phyloP scores from a whole-genome alignment of 768 basidiomycete genomes.

The Hypholoma sublateritium region DNA sequence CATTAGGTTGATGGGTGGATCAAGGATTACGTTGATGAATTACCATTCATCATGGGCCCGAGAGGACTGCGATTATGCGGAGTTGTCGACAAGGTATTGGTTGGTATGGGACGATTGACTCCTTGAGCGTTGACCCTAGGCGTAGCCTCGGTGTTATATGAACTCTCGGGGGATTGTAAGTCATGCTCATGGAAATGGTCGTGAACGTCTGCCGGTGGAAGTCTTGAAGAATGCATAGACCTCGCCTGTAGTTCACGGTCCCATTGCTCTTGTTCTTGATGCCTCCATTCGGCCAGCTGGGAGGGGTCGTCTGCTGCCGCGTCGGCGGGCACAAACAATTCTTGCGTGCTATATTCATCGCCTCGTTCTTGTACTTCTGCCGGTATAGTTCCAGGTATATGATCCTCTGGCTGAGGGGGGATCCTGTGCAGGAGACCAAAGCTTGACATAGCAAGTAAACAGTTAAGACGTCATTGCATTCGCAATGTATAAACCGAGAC shows the following conservation, averaged over 20 bases:
- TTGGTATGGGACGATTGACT: neutral
- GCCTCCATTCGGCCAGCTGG: conserved; percentile 29
- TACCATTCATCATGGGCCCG: conserved; percentile 45
- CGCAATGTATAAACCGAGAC: conserved; percentile 23
- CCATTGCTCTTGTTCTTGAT: conserved; percentile 32
- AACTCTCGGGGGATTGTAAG: neutral
- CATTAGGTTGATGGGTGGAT: no score
- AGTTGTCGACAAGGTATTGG: conserved; percentile 26
- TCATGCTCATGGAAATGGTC: conserved; percentile 12
- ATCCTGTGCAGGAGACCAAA: conserved; percentile 94
- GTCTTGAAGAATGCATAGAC: conserved; percentile 10
- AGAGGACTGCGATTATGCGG: conserved; percentile 26
- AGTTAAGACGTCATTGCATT: no score
- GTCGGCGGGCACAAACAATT: conserved; percentile 76
- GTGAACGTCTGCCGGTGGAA: conserved; percentile 6
- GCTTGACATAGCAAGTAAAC: conserved; percentile 33
- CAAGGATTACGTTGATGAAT: conserved; percentile 33
- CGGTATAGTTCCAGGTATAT: conserved; percentile 55
- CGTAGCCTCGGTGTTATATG: neutral
- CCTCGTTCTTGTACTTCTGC: conserved; percentile 48
- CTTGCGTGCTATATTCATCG: conserved; percentile 59
- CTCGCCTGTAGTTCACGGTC: conserved; percentile 24
- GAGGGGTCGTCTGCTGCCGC: conserved; percentile 30
- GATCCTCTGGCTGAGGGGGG: conserved; percentile 70
- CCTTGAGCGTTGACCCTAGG: neutral